These are phyloP conservation scores for Clavispora vitiphila DNA, from an alignment of 805 yeast genomes.

Conservation along the genomic window DNA sequence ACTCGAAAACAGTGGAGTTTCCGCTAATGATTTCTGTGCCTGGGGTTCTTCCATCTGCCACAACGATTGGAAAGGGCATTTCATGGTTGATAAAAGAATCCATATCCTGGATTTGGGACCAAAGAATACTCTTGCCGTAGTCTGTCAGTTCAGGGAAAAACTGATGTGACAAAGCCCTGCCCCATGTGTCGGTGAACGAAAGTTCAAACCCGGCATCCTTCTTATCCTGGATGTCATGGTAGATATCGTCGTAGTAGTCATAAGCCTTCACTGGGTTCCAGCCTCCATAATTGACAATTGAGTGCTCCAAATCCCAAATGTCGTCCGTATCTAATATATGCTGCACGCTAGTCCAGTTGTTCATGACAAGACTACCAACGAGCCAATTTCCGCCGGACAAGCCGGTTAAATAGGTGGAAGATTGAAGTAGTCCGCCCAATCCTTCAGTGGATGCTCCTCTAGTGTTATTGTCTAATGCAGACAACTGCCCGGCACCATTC, in stretches of 20 bases:
- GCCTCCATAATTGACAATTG: constrained; percentile 17
- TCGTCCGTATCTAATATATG: constrained; percentile 21
- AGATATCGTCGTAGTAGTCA: constrained; percentile 22
- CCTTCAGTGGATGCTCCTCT: constrained; percentile 17
- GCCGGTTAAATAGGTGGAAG: constrained; percentile 16
- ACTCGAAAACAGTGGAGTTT: constrained; percentile 36
- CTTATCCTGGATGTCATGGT: constrained; percentile 26
- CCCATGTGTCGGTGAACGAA: constrained; percentile 41
- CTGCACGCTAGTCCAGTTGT: constrained; percentile 53
- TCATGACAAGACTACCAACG: constrained; percentile 58
- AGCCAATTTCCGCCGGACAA: constrained; percentile 49
- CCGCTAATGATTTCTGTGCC: constrained; percentile 24
- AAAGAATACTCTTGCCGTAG: constrained; percentile 25
- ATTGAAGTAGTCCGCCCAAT: constrained; percentile 18
- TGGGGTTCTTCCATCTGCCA: constrained; percentile 36
- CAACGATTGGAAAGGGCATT: constrained; percentile 39
- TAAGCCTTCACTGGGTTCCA: constrained; percentile 20
- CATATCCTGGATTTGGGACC: constrained; percentile 26
- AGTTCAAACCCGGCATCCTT: constrained; percentile 33
- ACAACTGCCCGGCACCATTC: constrained; percentile 75
- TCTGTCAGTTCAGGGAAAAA: constrained; percentile 27
- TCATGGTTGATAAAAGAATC: constrained; percentile 23
- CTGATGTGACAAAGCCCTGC: constrained; percentile 36
- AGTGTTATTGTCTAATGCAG: constrained; percentile 76
- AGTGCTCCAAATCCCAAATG: constrained; percentile 33